phyloP scores from a whole-genome alignment of 2,329 filamentous ascomycete genomes.

The Kalmusia sp. region DNA sequence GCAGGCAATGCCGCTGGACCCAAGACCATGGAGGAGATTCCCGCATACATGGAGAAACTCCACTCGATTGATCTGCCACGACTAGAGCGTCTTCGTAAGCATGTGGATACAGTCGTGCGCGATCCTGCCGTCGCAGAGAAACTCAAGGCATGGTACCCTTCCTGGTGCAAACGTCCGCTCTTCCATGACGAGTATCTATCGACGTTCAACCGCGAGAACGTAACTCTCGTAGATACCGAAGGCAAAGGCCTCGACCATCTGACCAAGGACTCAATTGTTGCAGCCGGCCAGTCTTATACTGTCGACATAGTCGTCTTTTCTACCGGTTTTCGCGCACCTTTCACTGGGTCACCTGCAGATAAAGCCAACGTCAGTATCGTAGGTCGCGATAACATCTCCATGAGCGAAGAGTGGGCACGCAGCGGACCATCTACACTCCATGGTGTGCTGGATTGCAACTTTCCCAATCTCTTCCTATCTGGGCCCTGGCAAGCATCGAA shows the following conservation, averaged over 20 bases:
- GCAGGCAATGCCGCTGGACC: conserved; percentile 4
- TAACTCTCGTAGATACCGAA: conserved; percentile 66
- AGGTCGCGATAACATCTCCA: conserved; percentile 54
- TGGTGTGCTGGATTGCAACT: conserved; percentile 42
- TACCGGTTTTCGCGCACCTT: conserved; percentile 50
- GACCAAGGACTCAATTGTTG: conserved; percentile 54
- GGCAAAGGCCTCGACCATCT: conserved; percentile 58
- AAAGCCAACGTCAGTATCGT: conserved; percentile 44
- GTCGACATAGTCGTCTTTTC: conserved; percentile 57
- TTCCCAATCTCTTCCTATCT: conserved; percentile 27
- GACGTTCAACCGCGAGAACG: conserved; percentile 65
- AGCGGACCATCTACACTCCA: conserved; percentile 60
- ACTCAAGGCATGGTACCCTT: conserved; percentile 67
- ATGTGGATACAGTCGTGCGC: conserved; percentile 60
- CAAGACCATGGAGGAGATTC: conserved; percentile 14
- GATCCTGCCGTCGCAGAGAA: conserved; percentile 59
- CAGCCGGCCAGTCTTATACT: conserved; percentile 56
- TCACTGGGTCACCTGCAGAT: conserved; percentile 16
- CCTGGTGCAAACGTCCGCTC: conserved; percentile 69
- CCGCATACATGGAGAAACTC: conserved; percentile 40
- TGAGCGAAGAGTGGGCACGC: conserved; percentile 55
- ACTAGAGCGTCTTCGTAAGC: conserved; percentile 52
- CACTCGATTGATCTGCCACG: conserved; percentile 8
- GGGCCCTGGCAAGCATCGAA: conserved; percentile 23
- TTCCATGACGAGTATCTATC: conserved; percentile 68